These are phyloP conservation scores for Phylloporus arenicola DNA, from an alignment of 768 basidiomycete genomes.

Conservation along the genomic window DNA sequence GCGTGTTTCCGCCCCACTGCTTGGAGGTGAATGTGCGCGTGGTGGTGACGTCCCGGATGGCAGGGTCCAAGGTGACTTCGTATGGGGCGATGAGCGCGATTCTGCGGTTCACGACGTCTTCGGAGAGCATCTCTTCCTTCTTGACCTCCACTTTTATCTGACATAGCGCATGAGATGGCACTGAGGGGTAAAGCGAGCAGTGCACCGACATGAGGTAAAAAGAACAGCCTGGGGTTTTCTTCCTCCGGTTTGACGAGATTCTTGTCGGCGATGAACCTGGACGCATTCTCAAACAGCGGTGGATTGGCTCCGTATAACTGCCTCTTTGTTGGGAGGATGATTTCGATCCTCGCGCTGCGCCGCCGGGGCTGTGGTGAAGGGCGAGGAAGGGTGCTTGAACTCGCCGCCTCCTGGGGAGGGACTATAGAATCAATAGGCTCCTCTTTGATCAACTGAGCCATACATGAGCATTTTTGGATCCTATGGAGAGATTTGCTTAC, in stretches of 20 bases:
- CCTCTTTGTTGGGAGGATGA: conserved; percentile 9
- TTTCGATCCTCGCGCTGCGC: neutral
- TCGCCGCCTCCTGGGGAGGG: neutral
- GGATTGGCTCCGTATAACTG: neutral
- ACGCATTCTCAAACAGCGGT: conserved; percentile 6
- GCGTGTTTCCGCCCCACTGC: neutral
- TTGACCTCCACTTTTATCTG: conserved; percentile 13
- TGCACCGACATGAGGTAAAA: neutral
- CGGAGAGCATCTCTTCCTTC: conserved; percentile 17
- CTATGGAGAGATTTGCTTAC: neutral
- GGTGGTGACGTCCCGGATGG: conserved; percentile 15
- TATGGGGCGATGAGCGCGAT: neutral
- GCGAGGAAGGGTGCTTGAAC: neutral
- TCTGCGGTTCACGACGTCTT: conserved; percentile 7
- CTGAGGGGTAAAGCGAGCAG: neutral
- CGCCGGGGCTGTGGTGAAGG: neutral
- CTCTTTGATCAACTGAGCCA: conserved; percentile 6
- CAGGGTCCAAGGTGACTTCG: conserved; percentile 12
- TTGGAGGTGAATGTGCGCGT: conserved; percentile 9
- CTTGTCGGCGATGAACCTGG: conserved; percentile 2
- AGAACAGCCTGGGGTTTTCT: neutral
- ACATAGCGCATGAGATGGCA: neutral
- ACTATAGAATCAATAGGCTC: conserved; percentile 5
- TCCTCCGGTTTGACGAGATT: conserved; percentile 3
- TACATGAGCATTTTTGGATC: neutral